Percentiles rank a stretch among this genome's conserved stretches.
phyloP scores from a whole-genome alignment of 164 flowering plant species.

The Magnolia changhungtana region DNA sequence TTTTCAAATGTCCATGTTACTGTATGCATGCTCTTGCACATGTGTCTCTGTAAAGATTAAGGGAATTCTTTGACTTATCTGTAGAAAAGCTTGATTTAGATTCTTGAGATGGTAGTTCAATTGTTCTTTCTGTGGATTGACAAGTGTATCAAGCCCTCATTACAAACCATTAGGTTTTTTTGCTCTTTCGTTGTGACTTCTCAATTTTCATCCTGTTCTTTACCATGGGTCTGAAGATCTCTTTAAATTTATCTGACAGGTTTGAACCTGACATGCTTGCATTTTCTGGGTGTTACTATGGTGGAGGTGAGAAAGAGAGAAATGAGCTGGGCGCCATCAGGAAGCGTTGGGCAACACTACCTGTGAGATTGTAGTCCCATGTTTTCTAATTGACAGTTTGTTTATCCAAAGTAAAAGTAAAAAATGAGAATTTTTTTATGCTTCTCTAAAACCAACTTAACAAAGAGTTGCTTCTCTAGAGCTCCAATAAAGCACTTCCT shows the following conservation, averaged over 20 bases:
- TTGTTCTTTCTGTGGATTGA: background rate
- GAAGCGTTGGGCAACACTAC: conserved; percentile 94
- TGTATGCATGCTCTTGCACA: background rate
- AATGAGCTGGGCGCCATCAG: conserved; percentile 76
- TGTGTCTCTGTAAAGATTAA: background rate
- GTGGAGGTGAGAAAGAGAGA: conserved; percentile 93
- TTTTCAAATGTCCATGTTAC: no score
- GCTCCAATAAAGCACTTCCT: background rate
- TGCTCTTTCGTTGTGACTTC: background rate
- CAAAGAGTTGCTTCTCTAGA: no score
- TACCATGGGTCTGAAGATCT: background rate
- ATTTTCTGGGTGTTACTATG: conserved; percentile 96
- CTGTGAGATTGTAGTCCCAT: conserved; percentile 51
- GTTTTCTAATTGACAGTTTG: no score
- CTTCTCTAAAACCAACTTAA: background rate
- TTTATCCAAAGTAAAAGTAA: no score
- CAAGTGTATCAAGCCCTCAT: background rate
- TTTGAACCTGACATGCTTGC: conserved; percentile 99
- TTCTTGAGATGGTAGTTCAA: background rate
- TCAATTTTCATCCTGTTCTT: background rate
- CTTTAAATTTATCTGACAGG: conserved; percentile 32
- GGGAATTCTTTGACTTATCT: background rate
- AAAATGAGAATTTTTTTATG: background rate
- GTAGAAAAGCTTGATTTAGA: background rate
- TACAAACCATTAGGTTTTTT: background rate